Evolutionary conservation across 2,329 filamentous ascomycete species (phyloP).

Genomic region (Apiospora phragmitis): DNA sequence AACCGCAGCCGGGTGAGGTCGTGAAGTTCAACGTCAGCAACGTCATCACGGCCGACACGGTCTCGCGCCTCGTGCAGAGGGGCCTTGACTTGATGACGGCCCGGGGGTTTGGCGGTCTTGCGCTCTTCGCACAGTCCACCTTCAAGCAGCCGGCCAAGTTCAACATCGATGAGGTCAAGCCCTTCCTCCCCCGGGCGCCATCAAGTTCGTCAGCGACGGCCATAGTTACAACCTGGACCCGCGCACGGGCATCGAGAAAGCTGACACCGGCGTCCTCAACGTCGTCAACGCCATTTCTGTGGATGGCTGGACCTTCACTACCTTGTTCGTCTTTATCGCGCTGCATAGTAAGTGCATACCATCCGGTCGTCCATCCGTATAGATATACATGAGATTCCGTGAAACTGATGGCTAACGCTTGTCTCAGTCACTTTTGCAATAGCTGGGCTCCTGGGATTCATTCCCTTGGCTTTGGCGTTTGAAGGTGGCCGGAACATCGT

Average conservation of each 20-base stretch:
- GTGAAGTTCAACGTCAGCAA: constrained; percentile 11
- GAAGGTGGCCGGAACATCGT: constrained; percentile 28
- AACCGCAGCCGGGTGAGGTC: no score
- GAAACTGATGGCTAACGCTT: accelerated
- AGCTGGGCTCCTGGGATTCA: constrained; percentile 23
- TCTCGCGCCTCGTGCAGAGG: constrained; percentile 31
- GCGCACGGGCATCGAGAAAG: constrained; percentile 24
- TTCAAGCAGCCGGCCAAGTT: constrained; percentile 18
- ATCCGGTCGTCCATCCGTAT: no score
- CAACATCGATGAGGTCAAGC: constrained; percentile 19
- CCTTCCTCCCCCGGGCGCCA: constrained; percentile 28
- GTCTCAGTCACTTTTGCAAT: constrained; percentile 26
- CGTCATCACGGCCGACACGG: constrained; percentile 28
- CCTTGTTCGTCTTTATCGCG: constrained; percentile 24
- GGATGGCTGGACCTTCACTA: constrained; percentile 20
- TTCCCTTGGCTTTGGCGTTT: constrained; percentile 30
- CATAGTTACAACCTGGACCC: constrained; percentile 31
- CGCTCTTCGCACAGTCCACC: constrained; percentile 27
- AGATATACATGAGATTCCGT: no score
- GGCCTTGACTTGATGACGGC: constrained; percentile 32
- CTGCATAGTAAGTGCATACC: constrained; percentile 24
- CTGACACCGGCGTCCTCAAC: constrained; percentile 26
- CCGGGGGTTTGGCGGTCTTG: constrained; percentile 34
- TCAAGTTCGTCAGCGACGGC: constrained; percentile 26
- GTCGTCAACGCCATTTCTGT: constrained; percentile 20